A percentile compares a stretch with the other conserved stretches of the same genome.
Evolutionary conservation across 108 stramenopile genomes (phyloP).

Genomic region (Asterionellopsis glacialis): DNA sequence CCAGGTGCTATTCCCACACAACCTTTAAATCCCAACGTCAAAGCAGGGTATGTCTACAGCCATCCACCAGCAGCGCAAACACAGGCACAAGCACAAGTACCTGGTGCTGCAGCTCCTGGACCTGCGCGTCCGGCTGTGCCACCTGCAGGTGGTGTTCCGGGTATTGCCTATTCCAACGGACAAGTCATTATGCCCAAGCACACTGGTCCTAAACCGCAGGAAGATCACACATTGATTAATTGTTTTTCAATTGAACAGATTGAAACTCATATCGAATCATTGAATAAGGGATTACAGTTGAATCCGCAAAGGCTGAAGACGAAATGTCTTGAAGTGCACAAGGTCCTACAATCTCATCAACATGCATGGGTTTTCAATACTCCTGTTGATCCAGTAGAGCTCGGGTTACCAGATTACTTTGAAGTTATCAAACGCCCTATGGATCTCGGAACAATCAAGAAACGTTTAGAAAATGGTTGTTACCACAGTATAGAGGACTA

Average conservation of each 20-base stretch:
- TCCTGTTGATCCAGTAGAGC: slow-evolving; percentile 94
- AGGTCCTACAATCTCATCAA: slow-evolving; percentile 83
- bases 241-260: slow-evolving; percentile 92
- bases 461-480: slow-evolving; percentile 84
- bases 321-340: slow-evolving; percentile 81
- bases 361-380: slow-evolving; percentile 90
- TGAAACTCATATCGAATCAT: slow-evolving; percentile 87
- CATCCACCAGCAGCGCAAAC: not conserved
- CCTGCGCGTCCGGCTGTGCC: not conserved
- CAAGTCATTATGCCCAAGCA: slow-evolving; percentile 65
- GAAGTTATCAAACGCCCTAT: slow-evolving; percentile 93
- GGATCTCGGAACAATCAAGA: slow-evolving; percentile 96
- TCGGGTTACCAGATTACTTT: slow-evolving; percentile 94
- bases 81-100: not conserved
- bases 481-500: slow-evolving; percentile 88
- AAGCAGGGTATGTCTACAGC: slow-evolving; percentile 42
- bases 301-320: slow-evolving; percentile 65
- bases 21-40: slow-evolving; percentile 22
- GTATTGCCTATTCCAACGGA: slow-evolving; percentile 62
- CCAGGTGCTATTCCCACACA: slow-evolving; percentile 15
- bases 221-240: slow-evolving; percentile 92
- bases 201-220: slow-evolving; percentile 85
- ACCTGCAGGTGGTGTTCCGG: slow-evolving; percentile 17
- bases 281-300: slow-evolving; percentile 83
- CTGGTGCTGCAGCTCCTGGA: not conserved